phyloP scores from a whole-genome alignment of 352 stramenopile species.

The Paralagenidium karlingii region DNA sequence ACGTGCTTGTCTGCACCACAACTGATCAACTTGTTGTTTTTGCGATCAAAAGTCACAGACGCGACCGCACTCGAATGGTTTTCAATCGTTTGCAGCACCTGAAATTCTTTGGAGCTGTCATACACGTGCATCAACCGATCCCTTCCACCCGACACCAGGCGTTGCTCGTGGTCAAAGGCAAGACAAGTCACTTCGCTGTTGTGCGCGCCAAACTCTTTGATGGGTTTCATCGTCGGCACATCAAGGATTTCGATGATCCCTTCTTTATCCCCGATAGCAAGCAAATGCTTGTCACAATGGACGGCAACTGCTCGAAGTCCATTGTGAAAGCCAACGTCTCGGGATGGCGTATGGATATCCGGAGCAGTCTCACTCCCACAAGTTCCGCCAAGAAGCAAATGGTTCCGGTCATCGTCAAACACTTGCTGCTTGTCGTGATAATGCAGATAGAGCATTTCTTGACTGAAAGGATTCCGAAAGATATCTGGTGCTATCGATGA shows the following conservation, averaged over 20 bases:
- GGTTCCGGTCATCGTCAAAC: conserved; percentile 22
- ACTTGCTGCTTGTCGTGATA: conserved; percentile 35
- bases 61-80: conserved; percentile 65
- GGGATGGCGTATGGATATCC: conserved; percentile 29
- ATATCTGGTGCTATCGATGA: too few relatives aligned
- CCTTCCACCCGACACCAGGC: conserved; percentile 62
- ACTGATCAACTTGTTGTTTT: conserved; percentile 28
- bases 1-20: conserved; percentile 59
- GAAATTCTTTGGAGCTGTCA: conserved; percentile 25
- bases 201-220: conserved; percentile 36
- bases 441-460: conserved; percentile 56
- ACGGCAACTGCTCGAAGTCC: conserved; percentile 27
- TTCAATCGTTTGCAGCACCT: conserved; percentile 42
- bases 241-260: conserved; percentile 49
- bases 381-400: conserved; percentile 37
- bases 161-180: conserved; percentile 15
- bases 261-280: conserved; percentile 57
- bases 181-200: conserved; percentile 65
- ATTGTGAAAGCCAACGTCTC: conserved; percentile 21
- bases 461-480: too few relatives aligned
- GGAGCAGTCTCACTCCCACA: conserved; percentile 20
- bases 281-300: conserved; percentile 36
- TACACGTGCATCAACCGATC: conserved; percentile 79
- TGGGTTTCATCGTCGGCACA: conserved; percentile 16
- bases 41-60: conserved; percentile 56